Percentiles rank a stretch among this genome's conserved stretches.
phyloP scores from a whole-genome alignment of 768 basidiomycete species.

The Tylopilus subfusipes region DNA sequence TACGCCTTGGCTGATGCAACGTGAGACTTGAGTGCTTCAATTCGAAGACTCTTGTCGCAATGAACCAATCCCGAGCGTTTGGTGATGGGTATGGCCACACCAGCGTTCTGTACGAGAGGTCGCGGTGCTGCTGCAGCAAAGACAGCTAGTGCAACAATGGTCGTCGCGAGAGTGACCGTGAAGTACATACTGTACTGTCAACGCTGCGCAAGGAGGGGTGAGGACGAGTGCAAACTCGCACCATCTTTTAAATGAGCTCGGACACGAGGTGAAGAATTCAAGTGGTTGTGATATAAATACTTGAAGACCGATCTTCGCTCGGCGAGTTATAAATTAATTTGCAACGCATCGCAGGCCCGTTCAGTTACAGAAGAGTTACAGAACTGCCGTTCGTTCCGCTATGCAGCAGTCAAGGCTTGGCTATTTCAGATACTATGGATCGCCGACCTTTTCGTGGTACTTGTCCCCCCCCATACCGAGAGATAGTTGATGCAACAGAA shows the following conservation, averaged over 20 bases:
- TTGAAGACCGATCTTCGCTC: too few relatives aligned
- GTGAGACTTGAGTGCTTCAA: conserved; percentile 6
- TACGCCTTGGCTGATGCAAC: conserved; percentile 1
- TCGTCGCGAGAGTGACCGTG: not conserved
- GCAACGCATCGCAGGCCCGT: too few relatives aligned
- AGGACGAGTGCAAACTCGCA: not conserved
- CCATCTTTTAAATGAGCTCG: not conserved
- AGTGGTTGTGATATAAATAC: not conserved
- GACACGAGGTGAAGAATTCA: not conserved
- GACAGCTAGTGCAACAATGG: not conserved
- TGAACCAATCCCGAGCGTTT: conserved; percentile 6
- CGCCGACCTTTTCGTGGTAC: too few relatives aligned
- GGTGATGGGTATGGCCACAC: conserved; percentile 1
- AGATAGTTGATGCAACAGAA: too few relatives aligned
- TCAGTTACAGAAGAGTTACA: not conserved
- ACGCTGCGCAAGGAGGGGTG: not conserved
- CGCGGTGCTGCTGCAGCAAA: conserved; percentile 5
- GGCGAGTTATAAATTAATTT: too few relatives aligned
- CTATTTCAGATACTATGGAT: too few relatives aligned
- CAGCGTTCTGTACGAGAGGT: not conserved
- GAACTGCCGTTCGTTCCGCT: not conserved
- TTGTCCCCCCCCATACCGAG: too few relatives aligned
- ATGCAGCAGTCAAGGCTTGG: too few relatives aligned
- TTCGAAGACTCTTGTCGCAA: not conserved
- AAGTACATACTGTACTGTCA: not conserved